Conservation (phyloP, 108 stramenopile genomes). For the Skeletonema tropicum region DNA sequence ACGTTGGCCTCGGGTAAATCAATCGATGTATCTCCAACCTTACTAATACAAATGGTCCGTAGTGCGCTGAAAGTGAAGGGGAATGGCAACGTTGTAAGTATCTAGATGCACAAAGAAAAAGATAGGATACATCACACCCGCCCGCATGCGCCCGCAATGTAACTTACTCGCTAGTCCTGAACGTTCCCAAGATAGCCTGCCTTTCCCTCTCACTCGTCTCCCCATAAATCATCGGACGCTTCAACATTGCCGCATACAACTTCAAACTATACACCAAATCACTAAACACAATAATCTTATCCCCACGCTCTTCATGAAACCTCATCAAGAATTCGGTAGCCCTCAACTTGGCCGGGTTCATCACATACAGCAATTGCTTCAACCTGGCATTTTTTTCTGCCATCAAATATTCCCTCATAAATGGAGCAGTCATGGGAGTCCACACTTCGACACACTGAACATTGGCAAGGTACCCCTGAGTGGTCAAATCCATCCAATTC, state of each 20-base stretch:
- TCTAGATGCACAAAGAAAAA: not conserved
- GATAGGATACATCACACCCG: not conserved
- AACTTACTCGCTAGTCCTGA: constrained; percentile 78
- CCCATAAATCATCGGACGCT: constrained; percentile 92
- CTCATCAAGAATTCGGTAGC: constrained; percentile 91
- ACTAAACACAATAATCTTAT: constrained; percentile 98
- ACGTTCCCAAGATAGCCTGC: constrained; percentile 90
- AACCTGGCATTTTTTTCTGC: constrained; percentile 73
- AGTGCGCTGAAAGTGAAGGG: constrained; percentile 50
- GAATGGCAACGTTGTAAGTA: not conserved
- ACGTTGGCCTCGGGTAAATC: constrained; percentile 99
- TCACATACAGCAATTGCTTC: constrained; percentile 94
- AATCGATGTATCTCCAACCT: constrained; percentile 98
- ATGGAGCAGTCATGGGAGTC: constrained; percentile 98
- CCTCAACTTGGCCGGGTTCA: constrained; percentile 97
- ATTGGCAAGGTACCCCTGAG: constrained; percentile 96
- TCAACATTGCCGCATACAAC: constrained; percentile 86
- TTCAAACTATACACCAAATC: constrained; percentile 94
- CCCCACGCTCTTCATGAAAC: constrained; percentile 94
- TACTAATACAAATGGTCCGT: constrained; percentile 93
- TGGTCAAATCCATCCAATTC: constrained; percentile 99
- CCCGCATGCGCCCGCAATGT: not conserved
- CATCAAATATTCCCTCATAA: constrained; percentile 95
- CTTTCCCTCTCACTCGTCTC: constrained; percentile 95
- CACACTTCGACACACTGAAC: constrained; percentile 99